These are phyloP conservation scores for Styphnolobium japonicum DNA, from an alignment of 306 rosid species.

Conservation along the genomic window DNA sequence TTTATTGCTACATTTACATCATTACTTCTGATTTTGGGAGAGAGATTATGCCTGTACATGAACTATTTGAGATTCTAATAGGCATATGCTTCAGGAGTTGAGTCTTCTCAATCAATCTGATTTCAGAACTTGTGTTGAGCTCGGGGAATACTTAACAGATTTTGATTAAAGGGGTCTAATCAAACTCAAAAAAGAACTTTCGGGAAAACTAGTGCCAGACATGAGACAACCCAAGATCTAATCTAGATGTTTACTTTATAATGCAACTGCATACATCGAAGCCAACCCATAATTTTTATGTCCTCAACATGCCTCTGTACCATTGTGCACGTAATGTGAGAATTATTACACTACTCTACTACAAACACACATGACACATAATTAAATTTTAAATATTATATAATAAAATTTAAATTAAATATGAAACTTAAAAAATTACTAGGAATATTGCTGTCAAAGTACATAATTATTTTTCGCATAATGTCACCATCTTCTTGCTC, in stretches of 20 bases:
- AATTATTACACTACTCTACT: too few species aligned
- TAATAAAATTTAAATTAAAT: too few species aligned
- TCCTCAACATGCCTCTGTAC: not conserved
- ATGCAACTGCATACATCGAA: not conserved
- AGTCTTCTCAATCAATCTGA: conserved; percentile 47
- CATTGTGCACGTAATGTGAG: not conserved
- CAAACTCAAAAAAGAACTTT: conserved; percentile 12
- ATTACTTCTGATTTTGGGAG: conserved; percentile 53
- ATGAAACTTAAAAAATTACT: too few species aligned
- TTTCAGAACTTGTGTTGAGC: conserved; percentile 19
- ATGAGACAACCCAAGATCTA: conserved; percentile 25
- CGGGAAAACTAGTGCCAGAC: conserved; percentile 1
- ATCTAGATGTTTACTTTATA: conserved; percentile 24
- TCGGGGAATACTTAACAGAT: conserved; percentile 22
- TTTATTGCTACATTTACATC: conserved; percentile 48
- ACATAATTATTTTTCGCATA: too few species aligned
- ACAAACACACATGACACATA: too few species aligned
- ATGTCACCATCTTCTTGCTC: not conserved
- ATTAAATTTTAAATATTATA: too few species aligned
- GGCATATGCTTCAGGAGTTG: conserved; percentile 15
- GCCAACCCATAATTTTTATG: not conserved
- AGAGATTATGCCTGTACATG: conserved; percentile 43
- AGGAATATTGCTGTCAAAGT: too few species aligned
- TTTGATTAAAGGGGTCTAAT: conserved; percentile 49
- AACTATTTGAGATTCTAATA: conserved; percentile 50